A percentile compares a stretch with the other conserved stretches of the same genome.
Conservation (phyloP, 495 filamentous ascomycete species). For the Darksidea phi region DNA sequence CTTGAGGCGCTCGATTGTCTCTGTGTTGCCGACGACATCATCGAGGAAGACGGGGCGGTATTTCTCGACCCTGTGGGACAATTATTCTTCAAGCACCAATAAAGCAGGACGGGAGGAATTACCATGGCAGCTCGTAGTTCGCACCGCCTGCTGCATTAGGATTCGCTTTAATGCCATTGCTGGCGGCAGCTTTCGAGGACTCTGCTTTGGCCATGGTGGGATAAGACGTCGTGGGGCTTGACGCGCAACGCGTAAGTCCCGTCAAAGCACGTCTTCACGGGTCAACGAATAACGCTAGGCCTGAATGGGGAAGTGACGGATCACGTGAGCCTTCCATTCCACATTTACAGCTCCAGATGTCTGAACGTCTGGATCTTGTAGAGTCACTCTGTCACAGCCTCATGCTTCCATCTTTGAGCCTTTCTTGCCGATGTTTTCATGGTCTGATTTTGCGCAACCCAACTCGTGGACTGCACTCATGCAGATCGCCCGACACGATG, state of each 20-base stretch:
- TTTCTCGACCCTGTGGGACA: constrained; percentile 82
- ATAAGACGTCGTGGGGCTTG: constrained; percentile 14
- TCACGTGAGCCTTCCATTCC: neutral
- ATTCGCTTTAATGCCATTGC: constrained; percentile 63
- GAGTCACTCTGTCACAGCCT: no score
- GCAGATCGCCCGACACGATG: no score
- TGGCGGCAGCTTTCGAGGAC: constrained; percentile 72
- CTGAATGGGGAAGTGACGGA: neutral
- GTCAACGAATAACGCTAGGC: neutral
- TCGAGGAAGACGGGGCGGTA: constrained; percentile 92
- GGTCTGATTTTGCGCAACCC: no score
- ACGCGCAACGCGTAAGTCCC: constrained; percentile 19
- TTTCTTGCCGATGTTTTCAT: no score
- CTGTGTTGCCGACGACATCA: constrained; percentile 95
- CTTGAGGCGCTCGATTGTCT: constrained; percentile 95
- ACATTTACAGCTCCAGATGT: neutral
- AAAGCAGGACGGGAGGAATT: constrained; percentile 11
- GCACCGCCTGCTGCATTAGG: constrained; percentile 57
- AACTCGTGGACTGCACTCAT: no score
- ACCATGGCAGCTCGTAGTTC: constrained; percentile 92
- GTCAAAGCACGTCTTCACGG: neutral
- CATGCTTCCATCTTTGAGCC: no score
- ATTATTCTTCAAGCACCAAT: constrained; percentile 12
- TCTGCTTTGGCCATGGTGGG: constrained; percentile 56
- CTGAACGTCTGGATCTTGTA: neutral